Base-by-base conservation (phyloP, 345 rosid species). In the Arabis alpina region DNA sequence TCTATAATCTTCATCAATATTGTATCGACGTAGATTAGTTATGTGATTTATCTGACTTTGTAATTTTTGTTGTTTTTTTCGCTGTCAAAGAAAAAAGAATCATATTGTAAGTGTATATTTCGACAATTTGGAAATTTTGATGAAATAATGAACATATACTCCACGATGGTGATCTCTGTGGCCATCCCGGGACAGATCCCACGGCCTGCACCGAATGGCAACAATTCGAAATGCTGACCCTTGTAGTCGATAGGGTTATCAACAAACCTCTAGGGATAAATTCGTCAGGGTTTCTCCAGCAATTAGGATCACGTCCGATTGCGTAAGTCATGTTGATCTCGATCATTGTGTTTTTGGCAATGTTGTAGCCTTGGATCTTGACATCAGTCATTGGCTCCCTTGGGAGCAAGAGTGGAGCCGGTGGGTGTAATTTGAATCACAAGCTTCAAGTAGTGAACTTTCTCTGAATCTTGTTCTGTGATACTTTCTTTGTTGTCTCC, bases 131-230 rank as follows among this genome's bases (percentile, higher is more conserved):
- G 32, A 28, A 3, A 28, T 28, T 4, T 14, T 45, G 19, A 13
- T 47, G 15, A 47, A 14, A 47, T 15, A 14, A 6, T n/a, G 5
- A 32, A 32, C 36, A 32, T 32, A 4, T 32, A 6, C 6, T 80
- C 85, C 48, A 80, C 63, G 3, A 54, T 71, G 4, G 64, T 25
- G 4, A 52, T 44, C n/a, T 78, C 88, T 66, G 82, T 57, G 14
- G 73, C 16, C 3, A 82, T 47, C 10, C 63, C 91, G 0, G 85
- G 88, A 61, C 91, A 86, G 14, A 45, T 57, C 77, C 91, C 77
- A 47, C 86, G 67, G 1, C 88, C 91, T 6, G 65, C 66, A 24
- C 88, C 91, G 23, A 84, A 84, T 24, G 91, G 82, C 65, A 82
- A 62, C 19, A 51, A 65, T 70, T 82, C 86, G 14, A 72, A 86